Evolutionary conservation across 257 asterid genomes (phyloP), one percentile per base, ranked within the genome.

Genomic region (Parsonsia alboflavescens): DNA sequence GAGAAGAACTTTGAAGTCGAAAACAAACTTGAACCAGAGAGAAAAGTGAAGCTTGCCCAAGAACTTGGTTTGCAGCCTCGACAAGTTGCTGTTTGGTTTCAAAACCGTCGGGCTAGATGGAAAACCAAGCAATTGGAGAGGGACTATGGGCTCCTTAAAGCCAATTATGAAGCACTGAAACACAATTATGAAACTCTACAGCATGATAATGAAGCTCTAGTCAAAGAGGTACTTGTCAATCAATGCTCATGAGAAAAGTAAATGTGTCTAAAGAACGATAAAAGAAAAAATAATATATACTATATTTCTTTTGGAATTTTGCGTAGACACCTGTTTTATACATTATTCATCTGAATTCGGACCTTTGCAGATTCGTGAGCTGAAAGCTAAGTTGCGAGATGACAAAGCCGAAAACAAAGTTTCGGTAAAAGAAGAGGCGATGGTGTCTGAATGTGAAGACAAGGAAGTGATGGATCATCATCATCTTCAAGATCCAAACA

Each of bases 41-140:
- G 98, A 75, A 93, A 93, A 78, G 90, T 87, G 7, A 91, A 89
- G 73, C 87, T 93, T 12, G 98, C 98, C 2, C 90, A 86, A 45
- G 96, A 93, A 39, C 90, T 93, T 7, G 96, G 97, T 0, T n/a
- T 93, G 77, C 97, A 93, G 86, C 98, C 98, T 24, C 75, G 98
- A 24, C 98, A 93, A 85, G 98, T 93, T 33, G 97, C 97, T 48
- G 91, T 93, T 62, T 93, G 98, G 98, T 93, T 93, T 82, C 98
- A 93, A 72, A 91, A 89, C 81, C 92, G 98, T 78, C 94, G 98
- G 0, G 98, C 97, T 0, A 85, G 97, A 68, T 93, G 92, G 90
- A 93, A 93, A 56, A 93, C 98, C 6, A 93, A 91, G 89, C 96
- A 91, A 67, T 68, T 93, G 70, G 98, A 93, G 81, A 87, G 93